Evolutionary conservation across 345 rosid genomes (phyloP).

Genomic region (Euphorbia lathyris): DNA sequence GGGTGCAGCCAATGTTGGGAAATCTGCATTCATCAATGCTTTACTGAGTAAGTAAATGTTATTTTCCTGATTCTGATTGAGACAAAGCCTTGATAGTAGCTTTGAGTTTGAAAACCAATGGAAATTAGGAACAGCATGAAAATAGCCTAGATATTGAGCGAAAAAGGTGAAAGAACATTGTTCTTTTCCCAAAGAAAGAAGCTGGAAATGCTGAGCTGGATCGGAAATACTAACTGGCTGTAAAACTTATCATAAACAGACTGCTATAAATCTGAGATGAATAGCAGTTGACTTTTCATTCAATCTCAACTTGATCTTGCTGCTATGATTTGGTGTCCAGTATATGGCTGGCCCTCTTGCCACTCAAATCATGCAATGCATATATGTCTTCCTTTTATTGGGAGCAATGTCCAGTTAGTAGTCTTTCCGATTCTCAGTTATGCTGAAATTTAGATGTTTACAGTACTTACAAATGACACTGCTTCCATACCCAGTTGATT

Average conservation of each 20-base stretch:
- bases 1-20: constrained; percentile 99
- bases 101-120: not conserved
- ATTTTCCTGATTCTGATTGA: constrained; percentile 8
- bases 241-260: not conserved
- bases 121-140: not conserved
- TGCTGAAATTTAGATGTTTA: not conserved
- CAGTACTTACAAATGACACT: not conserved
- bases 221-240: not conserved
- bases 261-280: not conserved
- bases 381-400: not conserved
- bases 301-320: not conserved
- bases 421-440: not conserved
- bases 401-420: not conserved
- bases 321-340: not conserved
- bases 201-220: not conserved
- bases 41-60: constrained; percentile 63
- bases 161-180: constrained; percentile 5
- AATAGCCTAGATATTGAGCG: not conserved
- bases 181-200: not conserved
- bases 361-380: not conserved
- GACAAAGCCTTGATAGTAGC: not conserved
- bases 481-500: not conserved
- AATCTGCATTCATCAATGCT: constrained; percentile 94
- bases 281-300: constrained; percentile 1
- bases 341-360: not conserved